A percentile compares a stretch with the other conserved stretches of the same genome.
phyloP scores from a whole-genome alignment of 2,329 filamentous ascomycete species.

The Knufia fluminis region DNA sequence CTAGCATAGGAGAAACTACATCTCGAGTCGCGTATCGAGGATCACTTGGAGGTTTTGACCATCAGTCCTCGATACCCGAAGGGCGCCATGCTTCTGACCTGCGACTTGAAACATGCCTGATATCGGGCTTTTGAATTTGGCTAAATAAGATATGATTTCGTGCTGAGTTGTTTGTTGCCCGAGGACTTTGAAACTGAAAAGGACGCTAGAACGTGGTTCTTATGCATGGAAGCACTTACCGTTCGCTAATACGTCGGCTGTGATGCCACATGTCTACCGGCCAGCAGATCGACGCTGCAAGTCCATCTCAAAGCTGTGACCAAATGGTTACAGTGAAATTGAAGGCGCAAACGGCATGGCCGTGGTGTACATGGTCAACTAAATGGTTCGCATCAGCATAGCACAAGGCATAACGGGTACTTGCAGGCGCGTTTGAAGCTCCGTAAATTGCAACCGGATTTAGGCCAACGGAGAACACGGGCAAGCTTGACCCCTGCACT shows the following conservation, averaged over 20 bases:
- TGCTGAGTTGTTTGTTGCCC: no score
- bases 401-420: not conserved
- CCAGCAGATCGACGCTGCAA: not conserved
- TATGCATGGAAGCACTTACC: not conserved
- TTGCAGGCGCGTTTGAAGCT: not conserved
- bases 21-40: no score
- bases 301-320: not conserved
- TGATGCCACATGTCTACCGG: slow-evolving; percentile 1
- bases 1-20: no score
- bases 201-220: not conserved
- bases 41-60: not conserved
- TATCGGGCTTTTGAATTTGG: not conserved
- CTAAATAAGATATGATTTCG: not conserved
- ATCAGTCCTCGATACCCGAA: no score
- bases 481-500: not conserved
- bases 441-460: slow-evolving; percentile 1
- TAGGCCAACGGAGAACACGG: not conserved
- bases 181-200: not conserved
- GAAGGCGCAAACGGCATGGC: not conserved
- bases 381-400: not conserved
- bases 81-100: no score
- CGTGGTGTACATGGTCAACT: not conserved
- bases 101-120: not conserved
- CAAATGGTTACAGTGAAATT: not conserved
- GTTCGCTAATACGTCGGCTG: slow-evolving; percentile 1